These are phyloP conservation scores for Pseudofabraea citricarpa DNA, from an alignment of 2,329 filamentous ascomycete genomes.

Conservation along the genomic window DNA sequence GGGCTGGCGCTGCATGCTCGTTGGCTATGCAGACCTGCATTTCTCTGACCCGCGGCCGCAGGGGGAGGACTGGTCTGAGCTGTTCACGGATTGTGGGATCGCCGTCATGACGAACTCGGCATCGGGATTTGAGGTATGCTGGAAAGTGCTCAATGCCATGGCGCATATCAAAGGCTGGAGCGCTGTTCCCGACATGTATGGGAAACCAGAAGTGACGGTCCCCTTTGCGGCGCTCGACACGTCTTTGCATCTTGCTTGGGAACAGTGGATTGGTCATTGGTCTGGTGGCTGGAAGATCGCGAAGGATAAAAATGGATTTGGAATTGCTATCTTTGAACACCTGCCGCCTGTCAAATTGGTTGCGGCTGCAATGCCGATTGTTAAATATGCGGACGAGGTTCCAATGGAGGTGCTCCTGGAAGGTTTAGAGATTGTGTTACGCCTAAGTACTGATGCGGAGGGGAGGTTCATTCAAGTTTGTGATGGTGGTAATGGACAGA, in stretches of 20 bases:
- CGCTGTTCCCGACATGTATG: neutral
- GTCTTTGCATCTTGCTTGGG: neutral
- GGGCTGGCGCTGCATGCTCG: slow-evolving; percentile 2
- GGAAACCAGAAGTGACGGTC: neutral
- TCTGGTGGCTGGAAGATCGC: neutral
- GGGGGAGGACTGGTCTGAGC: neutral
- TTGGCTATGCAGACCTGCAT: slow-evolving; percentile 1
- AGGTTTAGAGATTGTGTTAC: neutral
- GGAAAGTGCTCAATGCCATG: slow-evolving; percentile 3
- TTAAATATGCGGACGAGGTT: neutral
- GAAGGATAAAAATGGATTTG: neutral
- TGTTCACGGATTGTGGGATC: slow-evolving; percentile 2
- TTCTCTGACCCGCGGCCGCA: neutral
- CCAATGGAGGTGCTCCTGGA: neutral
- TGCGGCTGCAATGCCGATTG: neutral
- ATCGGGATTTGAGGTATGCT: neutral
- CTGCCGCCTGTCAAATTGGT: neutral
- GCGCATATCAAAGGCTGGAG: neutral
- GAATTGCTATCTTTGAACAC: neutral
- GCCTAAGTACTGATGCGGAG: neutral
- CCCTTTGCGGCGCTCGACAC: neutral
- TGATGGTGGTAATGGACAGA: neutral
- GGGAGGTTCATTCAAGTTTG: neutral
- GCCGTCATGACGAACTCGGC: slow-evolving; percentile 4
- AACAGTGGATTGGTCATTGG: neutral